Conservation (phyloP, 306 rosid genomes). For the Oemleria cerasiformis region DNA sequence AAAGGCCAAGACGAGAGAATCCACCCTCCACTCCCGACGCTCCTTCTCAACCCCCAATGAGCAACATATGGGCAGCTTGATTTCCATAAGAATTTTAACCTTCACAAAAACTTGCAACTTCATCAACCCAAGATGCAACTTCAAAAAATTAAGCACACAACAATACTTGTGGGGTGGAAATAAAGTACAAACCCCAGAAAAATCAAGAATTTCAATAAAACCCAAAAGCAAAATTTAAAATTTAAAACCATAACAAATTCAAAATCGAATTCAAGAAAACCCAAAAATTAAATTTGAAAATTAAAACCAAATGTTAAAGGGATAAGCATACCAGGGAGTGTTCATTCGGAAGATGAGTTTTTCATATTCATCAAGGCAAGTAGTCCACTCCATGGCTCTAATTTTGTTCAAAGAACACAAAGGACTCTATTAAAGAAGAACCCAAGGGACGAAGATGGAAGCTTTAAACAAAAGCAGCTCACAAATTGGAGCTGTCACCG, state of each 20-base stretch:
- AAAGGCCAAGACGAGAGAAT: no score
- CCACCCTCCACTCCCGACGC: no score
- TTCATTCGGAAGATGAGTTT: constrained; percentile 77
- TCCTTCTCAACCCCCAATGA: no score
- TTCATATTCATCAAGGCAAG: constrained; percentile 68
- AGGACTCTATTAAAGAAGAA: not conserved
- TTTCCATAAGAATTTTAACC: no score
- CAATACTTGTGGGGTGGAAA: not conserved
- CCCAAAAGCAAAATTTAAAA: not conserved
- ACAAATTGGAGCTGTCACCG: not conserved
- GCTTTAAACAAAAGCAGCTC: no score
- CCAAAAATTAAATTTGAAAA: not conserved
- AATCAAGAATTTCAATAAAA: not conserved
- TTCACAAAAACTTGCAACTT: no score
- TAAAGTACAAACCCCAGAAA: not conserved
- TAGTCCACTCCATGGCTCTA: constrained; percentile 64
- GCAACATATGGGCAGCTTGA: no score
- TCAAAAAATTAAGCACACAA: no score
- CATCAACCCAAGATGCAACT: no score
- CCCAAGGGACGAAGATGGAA: no score
- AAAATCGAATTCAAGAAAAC: no score
- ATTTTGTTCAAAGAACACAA: not conserved
- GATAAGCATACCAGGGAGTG: constrained; percentile 66
- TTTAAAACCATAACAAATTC: not conserved
- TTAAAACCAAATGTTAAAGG: not conserved